These are phyloP conservation scores for Penicillium fimorum DNA, from an alignment of 495 filamentous ascomycete genomes.

Conservation along the genomic window DNA sequence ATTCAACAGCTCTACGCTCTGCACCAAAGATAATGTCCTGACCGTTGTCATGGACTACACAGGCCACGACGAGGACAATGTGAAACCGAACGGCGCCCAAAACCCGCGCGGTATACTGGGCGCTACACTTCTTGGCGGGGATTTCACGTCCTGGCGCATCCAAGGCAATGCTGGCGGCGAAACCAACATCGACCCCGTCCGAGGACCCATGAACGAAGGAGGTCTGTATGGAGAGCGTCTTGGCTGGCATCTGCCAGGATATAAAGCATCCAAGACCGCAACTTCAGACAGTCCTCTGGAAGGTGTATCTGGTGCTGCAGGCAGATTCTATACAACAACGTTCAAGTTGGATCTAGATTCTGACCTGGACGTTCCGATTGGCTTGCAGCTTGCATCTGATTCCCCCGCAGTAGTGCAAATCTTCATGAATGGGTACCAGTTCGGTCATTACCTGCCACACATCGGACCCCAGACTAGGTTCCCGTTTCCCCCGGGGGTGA, in stretches of 20 bases:
- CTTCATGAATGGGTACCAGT: constrained; percentile 48
- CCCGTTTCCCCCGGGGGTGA: constrained; percentile 47
- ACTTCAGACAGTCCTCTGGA: constrained; percentile 39
- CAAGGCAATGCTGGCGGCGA: constrained; percentile 74
- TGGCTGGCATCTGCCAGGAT: constrained; percentile 64
- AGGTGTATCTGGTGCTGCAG: constrained; percentile 50
- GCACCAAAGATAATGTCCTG: constrained; percentile 52
- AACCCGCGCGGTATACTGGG: constrained; percentile 66
- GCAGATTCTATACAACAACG: constrained; percentile 57
- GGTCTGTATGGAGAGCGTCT: constrained; percentile 63
- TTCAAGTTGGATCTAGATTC: constrained; percentile 52
- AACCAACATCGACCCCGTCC: constrained; percentile 57
- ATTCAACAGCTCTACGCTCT: constrained; percentile 45
- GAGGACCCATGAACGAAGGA: constrained; percentile 74
- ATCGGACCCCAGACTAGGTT: constrained; percentile 51
- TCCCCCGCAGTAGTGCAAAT: constrained; percentile 34
- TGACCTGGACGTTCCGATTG: constrained; percentile 43
- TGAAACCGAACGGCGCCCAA: constrained; percentile 58
- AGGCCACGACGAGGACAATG: constrained; percentile 63
- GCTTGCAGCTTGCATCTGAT: constrained; percentile 31
- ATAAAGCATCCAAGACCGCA: constrained; percentile 44
- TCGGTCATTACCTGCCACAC: constrained; percentile 49
- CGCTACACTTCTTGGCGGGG: constrained; percentile 47
- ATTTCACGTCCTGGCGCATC: constrained; percentile 64
- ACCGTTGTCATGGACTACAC: constrained; percentile 70